These are phyloP conservation scores for Daldinia grandis DNA, from an alignment of 495 filamentous ascomycete species.

Conservation along the genomic window DNA sequence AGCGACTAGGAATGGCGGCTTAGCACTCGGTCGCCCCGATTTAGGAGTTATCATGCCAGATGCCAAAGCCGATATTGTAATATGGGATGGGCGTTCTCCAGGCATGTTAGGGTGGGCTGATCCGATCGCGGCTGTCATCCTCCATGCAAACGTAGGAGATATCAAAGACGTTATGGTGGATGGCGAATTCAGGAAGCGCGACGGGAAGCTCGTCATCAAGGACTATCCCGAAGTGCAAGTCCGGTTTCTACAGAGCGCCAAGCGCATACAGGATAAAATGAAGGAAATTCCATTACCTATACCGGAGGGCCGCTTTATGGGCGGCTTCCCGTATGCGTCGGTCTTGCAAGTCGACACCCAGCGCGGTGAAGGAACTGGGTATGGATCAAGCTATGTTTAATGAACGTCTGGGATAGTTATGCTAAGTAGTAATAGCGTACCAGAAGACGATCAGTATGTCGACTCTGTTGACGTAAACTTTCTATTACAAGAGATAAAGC, in stretches of 20 bases:
- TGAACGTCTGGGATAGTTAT: background rate
- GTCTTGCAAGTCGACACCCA: background rate
- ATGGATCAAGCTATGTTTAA: background rate
- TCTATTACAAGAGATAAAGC: no score
- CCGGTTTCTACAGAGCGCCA: background rate
- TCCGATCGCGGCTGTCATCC: constrained; percentile 43
- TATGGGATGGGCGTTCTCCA: background rate
- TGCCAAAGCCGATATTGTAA: background rate
- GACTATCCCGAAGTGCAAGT: constrained; percentile 23
- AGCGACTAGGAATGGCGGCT: constrained; percentile 54
- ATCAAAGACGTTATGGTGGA: constrained; percentile 57
- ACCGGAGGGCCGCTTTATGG: background rate
- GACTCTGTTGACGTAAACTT: no score
- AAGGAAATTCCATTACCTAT: background rate
- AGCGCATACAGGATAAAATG: background rate
- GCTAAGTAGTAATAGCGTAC: no score
- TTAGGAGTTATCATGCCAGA: background rate
- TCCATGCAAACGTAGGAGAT: constrained; percentile 58
- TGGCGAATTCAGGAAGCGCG: constrained; percentile 52
- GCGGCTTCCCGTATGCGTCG: background rate
- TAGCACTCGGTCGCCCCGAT: background rate
- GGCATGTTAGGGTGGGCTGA: background rate
- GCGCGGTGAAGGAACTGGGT: background rate
- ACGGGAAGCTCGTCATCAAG: constrained; percentile 40
- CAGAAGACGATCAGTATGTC: no score